Evolutionary conservation across 441 rosid genomes (phyloP), one percentile per base, ranked within the genome.

Genomic region (Pelargonium citronellum): DNA sequence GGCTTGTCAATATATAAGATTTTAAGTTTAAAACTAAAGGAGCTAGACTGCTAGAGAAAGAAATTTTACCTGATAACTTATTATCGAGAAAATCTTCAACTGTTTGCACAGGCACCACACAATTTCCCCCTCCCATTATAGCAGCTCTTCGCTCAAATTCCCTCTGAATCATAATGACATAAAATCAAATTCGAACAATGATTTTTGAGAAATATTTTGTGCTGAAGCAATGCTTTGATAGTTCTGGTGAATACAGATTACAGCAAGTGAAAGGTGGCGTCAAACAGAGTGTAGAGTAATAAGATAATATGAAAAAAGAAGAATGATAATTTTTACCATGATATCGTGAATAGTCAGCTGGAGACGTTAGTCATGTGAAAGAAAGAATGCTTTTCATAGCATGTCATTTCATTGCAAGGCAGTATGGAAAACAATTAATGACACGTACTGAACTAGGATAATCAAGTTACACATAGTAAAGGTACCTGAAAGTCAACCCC

Each of bases 131-230:
- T 76, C 97, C 97, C 96, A 90, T 83, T 7, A 77, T 27, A 73
- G 97, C 95, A 7, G 98, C 96, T 83, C 84, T 88, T 74, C 73
- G 82, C 82, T 94, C 98, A 77, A 90, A 88, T 81, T 91, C 95
- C 81, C 94, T 85, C 96, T 94, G 78, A 67, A 78, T 34, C 46
- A 81, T 70, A 44, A 61, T 53, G 62, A 73, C 61, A 70, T 10
- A 27, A 64, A 27, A 73, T 67, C 46, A 51, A 30, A 41, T 34
- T 6, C 34, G 1, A n/a, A 44, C 69, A 66, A 49, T 71, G 72
- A 72, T 49, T 37, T 67, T 58, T 61, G 70, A 71, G 51, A 30
- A 27, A 44, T 51, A 16, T 27, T 37, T n/a, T 57, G 4, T 12
- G 12, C 55, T 24, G 46, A 46, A 77, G 70, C 46, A 43, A 47